A percentile compares a stretch with the other conserved stretches of the same genome.
Evolutionary conservation across 192 early-diverging fungal species (phyloP).

Genomic region (Linnemannia exigua): DNA sequence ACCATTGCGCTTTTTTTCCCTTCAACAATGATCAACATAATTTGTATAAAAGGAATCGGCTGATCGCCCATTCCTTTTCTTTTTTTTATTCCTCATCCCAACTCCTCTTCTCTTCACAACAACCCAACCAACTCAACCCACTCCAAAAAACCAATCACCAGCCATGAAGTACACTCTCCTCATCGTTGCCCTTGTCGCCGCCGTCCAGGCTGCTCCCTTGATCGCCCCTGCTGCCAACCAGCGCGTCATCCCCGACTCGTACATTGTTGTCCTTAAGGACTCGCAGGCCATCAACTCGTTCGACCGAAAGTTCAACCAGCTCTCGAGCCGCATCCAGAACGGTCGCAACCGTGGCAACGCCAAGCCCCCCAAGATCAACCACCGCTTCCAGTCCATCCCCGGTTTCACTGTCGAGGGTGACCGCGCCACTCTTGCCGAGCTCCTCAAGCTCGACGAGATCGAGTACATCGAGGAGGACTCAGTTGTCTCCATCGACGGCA

Average conservation of each 20-base stretch:
- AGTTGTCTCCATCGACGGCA: constrained; percentile 53
- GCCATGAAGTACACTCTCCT: constrained; percentile 39
- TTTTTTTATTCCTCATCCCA: constrained; percentile 21
- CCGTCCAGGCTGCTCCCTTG: constrained; percentile 42
- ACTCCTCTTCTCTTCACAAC: background rate
- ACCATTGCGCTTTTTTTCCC: background rate
- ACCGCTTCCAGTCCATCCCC: constrained; percentile 57
- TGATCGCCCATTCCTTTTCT: background rate
- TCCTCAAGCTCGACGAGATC: constrained; percentile 45
- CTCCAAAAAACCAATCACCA: background rate
- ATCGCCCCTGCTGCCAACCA: constrained; percentile 15
- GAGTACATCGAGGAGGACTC: constrained; percentile 67
- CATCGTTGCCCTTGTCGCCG: constrained; percentile 27
- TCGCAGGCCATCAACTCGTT: constrained; percentile 47
- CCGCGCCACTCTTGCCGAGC: constrained; percentile 54
- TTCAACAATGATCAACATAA: background rate
- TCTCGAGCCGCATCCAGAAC: constrained; percentile 52
- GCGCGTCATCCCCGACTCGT: constrained; percentile 66
- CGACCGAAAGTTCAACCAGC: constrained; percentile 44
- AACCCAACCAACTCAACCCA: background rate
- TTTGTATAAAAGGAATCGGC: constrained; percentile 9
- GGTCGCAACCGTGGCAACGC: constrained; percentile 1
- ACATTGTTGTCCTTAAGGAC: constrained; percentile 77
- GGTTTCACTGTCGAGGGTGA: constrained; percentile 72
- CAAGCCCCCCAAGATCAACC: constrained; percentile 59